A percentile compares a stretch with the other conserved stretches of the same genome.
These are phyloP conservation scores for Starmerella khaoyaiensis DNA, from an alignment of 805 yeast species.

Conservation along the genomic window DNA sequence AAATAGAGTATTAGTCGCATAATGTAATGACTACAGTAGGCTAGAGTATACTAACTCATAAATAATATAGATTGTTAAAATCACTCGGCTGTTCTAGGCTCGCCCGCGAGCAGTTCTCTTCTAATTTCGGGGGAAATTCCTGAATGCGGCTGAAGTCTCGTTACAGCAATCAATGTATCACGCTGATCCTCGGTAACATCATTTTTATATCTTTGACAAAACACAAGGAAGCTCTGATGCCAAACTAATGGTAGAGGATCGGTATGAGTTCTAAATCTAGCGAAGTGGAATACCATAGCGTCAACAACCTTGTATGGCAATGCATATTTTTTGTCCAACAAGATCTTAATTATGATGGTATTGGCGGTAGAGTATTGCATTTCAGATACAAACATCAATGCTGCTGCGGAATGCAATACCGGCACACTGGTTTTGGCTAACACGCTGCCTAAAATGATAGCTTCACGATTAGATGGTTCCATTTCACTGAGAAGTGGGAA, in stretches of 20 bases:
- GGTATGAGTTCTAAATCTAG: constrained; percentile 54
- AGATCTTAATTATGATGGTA: constrained; percentile 76
- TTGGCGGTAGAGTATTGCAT: constrained; percentile 78
- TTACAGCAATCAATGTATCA: constrained; percentile 81
- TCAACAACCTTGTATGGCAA: constrained; percentile 93
- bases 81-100: constrained; percentile 16
- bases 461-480: constrained; percentile 76
- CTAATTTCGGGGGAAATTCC: constrained; percentile 89
- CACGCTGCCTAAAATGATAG: constrained; percentile 87
- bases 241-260: constrained; percentile 82
- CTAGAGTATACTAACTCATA: no score
- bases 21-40: no score
- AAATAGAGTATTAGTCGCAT: no score
- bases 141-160: constrained; percentile 78
- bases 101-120: constrained; percentile 81
- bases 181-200: constrained; percentile 98
- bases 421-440: constrained; percentile 83
- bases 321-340: constrained; percentile 90
- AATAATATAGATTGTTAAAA: no score
- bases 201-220: constrained; percentile 91
- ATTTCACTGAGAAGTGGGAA: constrained; percentile 83
- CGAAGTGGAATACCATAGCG: constrained; percentile 83
- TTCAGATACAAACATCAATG: constrained; percentile 70
- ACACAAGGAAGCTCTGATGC: constrained; percentile 91
- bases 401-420: constrained; percentile 91